These are phyloP conservation scores for Dinochytrium kinnereticum DNA, from an alignment of 371 early-diverging fungal species.

Conservation along the genomic window DNA sequence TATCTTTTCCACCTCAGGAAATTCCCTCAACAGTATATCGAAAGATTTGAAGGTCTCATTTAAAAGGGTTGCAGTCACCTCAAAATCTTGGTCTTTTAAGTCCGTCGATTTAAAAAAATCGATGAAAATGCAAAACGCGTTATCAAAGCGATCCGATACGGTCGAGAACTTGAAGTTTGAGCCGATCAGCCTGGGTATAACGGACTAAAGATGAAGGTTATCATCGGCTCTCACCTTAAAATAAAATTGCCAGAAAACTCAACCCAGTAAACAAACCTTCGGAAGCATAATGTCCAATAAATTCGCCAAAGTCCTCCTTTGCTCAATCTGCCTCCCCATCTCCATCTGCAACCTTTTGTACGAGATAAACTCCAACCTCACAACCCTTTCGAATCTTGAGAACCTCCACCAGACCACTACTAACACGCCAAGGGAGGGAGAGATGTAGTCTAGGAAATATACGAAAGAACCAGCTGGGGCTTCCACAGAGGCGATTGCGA, in stretches of 20 bases:
- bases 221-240: background rate
- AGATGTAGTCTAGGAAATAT: background rate
- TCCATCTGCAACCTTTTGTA: slow-evolving; percentile 15
- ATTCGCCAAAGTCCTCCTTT: slow-evolving; percentile 9
- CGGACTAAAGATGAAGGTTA: slow-evolving; percentile 6
- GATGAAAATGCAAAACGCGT: slow-evolving; percentile 19
- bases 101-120: background rate
- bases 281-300: slow-evolving; percentile 18
- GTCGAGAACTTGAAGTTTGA: slow-evolving; percentile 16
- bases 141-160: slow-evolving; percentile 17
- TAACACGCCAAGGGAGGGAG: background rate
- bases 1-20: slow-evolving; percentile 20
- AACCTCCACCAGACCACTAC: slow-evolving; percentile 5
- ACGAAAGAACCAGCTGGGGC: too few species aligned
- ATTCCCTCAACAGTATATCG: slow-evolving; percentile 5
- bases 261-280: slow-evolving; percentile 2
- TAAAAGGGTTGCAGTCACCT: background rate
- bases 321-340: slow-evolving; percentile 6
- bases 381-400: slow-evolving; percentile 3
- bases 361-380: slow-evolving; percentile 5
- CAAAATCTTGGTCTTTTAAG: background rate
- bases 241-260: too few species aligned
- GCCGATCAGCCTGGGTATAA: slow-evolving; percentile 11
- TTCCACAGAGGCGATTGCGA: too few species aligned
- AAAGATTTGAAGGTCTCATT: slow-evolving; percentile 19